Evolutionary conservation across 1,284 basidiomycete species (phyloP).

Genomic region (Cutaneotrichosporon cyanovorans): DNA sequence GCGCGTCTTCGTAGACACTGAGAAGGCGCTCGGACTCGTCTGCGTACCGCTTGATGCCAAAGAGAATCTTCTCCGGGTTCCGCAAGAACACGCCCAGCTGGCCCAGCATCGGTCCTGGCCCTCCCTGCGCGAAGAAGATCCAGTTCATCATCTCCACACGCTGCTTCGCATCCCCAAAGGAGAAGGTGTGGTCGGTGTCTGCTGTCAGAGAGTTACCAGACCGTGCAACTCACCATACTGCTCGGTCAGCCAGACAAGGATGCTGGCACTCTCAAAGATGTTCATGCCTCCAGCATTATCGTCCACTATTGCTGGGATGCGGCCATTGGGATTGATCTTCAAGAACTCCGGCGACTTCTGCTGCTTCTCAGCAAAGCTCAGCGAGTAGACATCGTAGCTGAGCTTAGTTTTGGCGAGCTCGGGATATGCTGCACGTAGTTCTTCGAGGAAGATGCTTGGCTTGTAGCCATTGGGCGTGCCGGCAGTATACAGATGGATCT

Average conservation of each 20-base stretch:
- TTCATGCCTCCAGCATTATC: conserved; percentile 48
- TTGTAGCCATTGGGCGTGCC: conserved; percentile 59
- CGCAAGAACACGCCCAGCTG: conserved; percentile 3
- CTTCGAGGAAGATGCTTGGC: conserved; percentile 58
- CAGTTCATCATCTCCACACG: conserved; percentile 60
- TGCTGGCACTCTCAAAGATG: conserved; percentile 61
- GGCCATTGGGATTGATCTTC: conserved; percentile 58
- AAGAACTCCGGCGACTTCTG: conserved; percentile 56
- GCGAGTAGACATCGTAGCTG: conserved; percentile 53
- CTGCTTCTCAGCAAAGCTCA: conserved; percentile 34
- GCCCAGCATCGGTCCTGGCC: conserved; percentile 43
- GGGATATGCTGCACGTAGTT: conserved; percentile 57
- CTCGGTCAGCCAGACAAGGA: conserved; percentile 58
- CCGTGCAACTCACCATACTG: conserved; percentile 51
- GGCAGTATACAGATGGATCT: conserved; percentile 57
- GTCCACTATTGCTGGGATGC: conserved; percentile 52
- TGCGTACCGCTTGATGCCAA: conserved; percentile 55
- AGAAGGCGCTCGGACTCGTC: conserved; percentile 71
- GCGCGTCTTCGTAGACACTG: conserved; percentile 62
- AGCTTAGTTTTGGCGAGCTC: conserved; percentile 37
- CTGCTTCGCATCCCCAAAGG: conserved; percentile 49
- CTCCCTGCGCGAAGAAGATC: conserved; percentile 60
- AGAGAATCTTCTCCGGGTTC: conserved; percentile 33
- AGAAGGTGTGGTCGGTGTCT: conserved; percentile 51
- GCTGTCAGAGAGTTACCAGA: conserved; percentile 40